These are phyloP conservation scores for Ensete ventricosum DNA, from an alignment of 176 grass and related monocot species.

Conservation along the genomic window DNA sequence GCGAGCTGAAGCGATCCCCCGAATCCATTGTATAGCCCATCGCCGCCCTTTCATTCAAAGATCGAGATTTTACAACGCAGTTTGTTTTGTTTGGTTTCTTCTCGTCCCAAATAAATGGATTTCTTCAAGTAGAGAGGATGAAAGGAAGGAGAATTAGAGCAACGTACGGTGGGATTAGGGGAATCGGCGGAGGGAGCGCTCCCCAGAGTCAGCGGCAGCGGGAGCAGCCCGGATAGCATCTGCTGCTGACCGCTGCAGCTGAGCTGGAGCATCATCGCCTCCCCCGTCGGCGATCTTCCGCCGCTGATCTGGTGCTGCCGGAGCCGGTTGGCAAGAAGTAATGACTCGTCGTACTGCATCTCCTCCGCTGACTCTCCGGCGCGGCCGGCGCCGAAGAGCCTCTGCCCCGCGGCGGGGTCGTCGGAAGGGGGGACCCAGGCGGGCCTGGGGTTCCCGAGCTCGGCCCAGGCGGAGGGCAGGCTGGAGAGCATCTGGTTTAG, in stretches of 20 bases:
- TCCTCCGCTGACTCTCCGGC: conserved; percentile 6
- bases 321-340: conserved; percentile 46
- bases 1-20: conserved; percentile 33
- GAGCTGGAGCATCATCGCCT: conserved; percentile 62
- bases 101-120: neutral
- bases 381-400: neutral
- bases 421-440: conserved; percentile 40
- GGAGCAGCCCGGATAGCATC: conserved; percentile 21
- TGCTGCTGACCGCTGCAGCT: conserved; percentile 32
- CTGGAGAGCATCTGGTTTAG: conserved; percentile 81
- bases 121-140: neutral
- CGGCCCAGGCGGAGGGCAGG: conserved; percentile 57
- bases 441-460: conserved; percentile 52
- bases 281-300: conserved; percentile 27
- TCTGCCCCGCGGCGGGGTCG: conserved; percentile 11
- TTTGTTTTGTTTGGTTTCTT: neutral
- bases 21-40: conserved; percentile 43
- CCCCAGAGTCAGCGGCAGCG: conserved; percentile 4
- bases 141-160: neutral
- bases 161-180: conserved; percentile 38
- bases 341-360: conserved; percentile 40
- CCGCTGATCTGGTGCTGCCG: conserved; percentile 78
- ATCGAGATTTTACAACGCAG: neutral
- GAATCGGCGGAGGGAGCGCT: conserved; percentile 46
- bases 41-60: conserved; percentile 30